Conservation (phyloP, 192 early-diverging fungal genomes). For the Rhizophagus clarus region DNA sequence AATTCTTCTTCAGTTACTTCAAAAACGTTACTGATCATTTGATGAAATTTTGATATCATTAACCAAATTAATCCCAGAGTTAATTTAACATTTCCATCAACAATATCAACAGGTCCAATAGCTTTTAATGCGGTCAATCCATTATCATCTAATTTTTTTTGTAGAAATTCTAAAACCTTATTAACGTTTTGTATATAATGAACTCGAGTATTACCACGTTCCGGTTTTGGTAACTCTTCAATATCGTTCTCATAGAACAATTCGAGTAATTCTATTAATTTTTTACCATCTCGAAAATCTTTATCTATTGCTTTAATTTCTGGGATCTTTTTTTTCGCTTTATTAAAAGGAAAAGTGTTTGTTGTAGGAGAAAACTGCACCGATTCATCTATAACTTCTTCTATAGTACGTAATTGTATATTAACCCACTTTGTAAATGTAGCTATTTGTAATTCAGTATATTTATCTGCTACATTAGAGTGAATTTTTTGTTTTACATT, state of each 20-base stretch:
- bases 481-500: slow-evolving; percentile 24
- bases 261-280: slow-evolving; percentile 23
- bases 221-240: slow-evolving; percentile 18
- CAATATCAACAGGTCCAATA: slow-evolving; percentile 31
- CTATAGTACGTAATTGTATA: slow-evolving; percentile 23
- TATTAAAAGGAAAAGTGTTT: background rate
- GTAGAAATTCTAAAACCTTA: slow-evolving; percentile 22
- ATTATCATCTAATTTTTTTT: slow-evolving; percentile 15
- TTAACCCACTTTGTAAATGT: slow-evolving; percentile 32
- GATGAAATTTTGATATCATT: slow-evolving; percentile 27
- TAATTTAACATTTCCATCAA: slow-evolving; percentile 32
- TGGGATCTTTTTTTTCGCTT: background rate
- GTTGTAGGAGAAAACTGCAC: background rate
- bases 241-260: slow-evolving; percentile 6
- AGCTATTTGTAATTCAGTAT: slow-evolving; percentile 19
- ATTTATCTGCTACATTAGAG: background rate
- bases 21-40: slow-evolving; percentile 16
- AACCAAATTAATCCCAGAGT: slow-evolving; percentile 30
- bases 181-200: slow-evolving; percentile 30
- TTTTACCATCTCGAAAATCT: slow-evolving; percentile 30
- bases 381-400: background rate
- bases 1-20: slow-evolving; percentile 5
- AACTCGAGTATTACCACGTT: slow-evolving; percentile 31
- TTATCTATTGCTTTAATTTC: slow-evolving; percentile 26
- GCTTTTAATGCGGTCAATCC: slow-evolving; percentile 26